Percentiles rank a stretch among this genome's conserved stretches.
Evolutionary conservation across 2,329 filamentous ascomycete genomes (phyloP).

Genomic region (Tolypocladium paradoxum): DNA sequence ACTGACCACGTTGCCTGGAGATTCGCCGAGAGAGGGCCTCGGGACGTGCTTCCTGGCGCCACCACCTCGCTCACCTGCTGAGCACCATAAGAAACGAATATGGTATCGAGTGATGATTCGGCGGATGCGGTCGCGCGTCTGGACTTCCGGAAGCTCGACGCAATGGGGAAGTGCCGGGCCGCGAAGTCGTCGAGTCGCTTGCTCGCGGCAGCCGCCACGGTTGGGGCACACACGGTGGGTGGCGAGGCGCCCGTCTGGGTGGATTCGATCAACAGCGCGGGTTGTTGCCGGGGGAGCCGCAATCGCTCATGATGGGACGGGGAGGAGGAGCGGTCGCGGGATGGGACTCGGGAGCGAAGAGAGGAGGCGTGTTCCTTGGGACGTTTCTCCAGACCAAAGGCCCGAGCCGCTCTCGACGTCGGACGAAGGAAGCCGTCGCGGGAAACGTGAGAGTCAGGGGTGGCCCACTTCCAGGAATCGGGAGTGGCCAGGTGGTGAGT

Average conservation of each 20-base stretch:
- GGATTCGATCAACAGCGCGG: background rate
- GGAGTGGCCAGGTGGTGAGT: background rate
- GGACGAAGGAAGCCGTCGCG: background rate
- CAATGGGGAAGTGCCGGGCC: background rate
- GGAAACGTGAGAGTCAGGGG: background rate
- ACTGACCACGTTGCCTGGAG: too few relatives aligned
- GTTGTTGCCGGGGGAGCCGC: background rate
- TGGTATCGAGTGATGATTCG: background rate
- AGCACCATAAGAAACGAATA: background rate
- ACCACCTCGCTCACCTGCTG: background rate
- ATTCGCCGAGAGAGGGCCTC: background rate
- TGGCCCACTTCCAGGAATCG: background rate
- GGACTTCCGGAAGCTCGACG: too few relatives aligned
- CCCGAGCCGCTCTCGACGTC: background rate
- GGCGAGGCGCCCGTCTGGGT: background rate
- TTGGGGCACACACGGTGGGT: background rate
- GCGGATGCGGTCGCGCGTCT: too few relatives aligned
- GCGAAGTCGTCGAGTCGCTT: background rate
- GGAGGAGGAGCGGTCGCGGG: background rate
- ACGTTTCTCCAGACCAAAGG: background rate
- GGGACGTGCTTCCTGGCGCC: background rate
- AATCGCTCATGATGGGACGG: background rate
- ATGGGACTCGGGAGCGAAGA: background rate
- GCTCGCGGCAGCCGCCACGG: background rate
- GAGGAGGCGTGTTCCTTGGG: background rate